Evolutionary conservation across 2,329 filamentous ascomycete species (phyloP), one percentile per base, ranked within the genome.

Genomic region (Fusarium nurragi): DNA sequence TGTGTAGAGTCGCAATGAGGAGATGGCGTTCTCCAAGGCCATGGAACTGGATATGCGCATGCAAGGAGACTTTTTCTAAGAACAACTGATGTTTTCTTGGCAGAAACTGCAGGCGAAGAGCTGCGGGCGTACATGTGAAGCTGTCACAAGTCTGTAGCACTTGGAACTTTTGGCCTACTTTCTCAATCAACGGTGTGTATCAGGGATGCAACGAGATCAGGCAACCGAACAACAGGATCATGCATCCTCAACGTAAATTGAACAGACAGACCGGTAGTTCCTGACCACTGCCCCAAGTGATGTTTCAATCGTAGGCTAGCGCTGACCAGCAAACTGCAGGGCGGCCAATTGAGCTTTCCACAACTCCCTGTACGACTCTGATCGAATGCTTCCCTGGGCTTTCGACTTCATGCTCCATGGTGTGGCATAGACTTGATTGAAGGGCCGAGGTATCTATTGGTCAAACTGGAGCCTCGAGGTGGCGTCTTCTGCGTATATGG

Each of bases 11-110:
- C 45, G 43, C 37, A 54, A 38, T 32, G 22, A 63, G n/a, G 34
- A 28, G 37, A 63, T 64, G 41, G 23, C 38, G 44, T 48, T 34
- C 18, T 59, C 63, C 63, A 60, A 60, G 45, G 22, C 51, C 53
- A 45, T 48, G 63, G 63, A 30, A 55, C 52, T 52, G 37, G 58
- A 50, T 49, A 23, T 48, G 43, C 28, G 13, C 12, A 62, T 39
- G n/a, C 39, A 54, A 60, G 48, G 28, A 49, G 21, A 19, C 37
- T 22, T 23, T 50, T 36, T n/a, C n/a, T 22, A 38, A 18, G 34
- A 43, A 16, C 43, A 40, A 41, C 26, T 21, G 43, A 39, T 25
- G 28, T 16, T 41, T n/a, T 40, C 36, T 59, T 50, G 37, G 36
- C 47, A 19, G 32, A 34, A 12, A 30, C 37, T 21, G 21, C 19